Conservation (phyloP, 1,284 basidiomycete species). For the Tilletia setariae region DNA sequence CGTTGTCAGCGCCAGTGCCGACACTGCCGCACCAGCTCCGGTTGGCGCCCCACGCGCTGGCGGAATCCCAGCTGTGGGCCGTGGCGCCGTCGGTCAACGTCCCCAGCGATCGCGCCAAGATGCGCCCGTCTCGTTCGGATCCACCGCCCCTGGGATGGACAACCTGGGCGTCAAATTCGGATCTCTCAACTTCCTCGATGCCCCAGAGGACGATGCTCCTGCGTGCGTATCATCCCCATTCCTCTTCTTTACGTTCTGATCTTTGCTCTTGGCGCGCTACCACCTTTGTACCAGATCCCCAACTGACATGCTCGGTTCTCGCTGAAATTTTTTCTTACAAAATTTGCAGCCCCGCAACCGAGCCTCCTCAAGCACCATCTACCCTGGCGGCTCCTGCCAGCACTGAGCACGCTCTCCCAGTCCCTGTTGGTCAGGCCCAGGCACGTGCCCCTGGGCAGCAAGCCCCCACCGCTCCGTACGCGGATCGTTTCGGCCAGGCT, state of each 20-base stretch:
- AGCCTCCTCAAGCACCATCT: not conserved
- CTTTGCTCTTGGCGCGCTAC: too few relatives aligned
- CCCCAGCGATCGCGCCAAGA: constrained; percentile 49
- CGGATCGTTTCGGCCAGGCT: constrained; percentile 17
- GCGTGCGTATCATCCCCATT: not conserved
- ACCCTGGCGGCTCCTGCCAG: not conserved
- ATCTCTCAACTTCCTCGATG: constrained; percentile 49
- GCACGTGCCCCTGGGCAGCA: not conserved
- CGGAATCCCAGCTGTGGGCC: constrained; percentile 22
- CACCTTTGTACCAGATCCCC: too few relatives aligned
- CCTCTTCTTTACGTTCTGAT: too few relatives aligned
- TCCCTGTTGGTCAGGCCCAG: constrained; percentile 14
- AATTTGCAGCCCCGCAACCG: not conserved
- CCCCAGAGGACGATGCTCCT: constrained; percentile 28
- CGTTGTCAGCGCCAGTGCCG: too few relatives aligned
- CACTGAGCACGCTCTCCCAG: constrained; percentile 17
- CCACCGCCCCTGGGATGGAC: constrained; percentile 45
- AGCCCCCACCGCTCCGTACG: constrained; percentile 18
- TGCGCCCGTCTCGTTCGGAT: constrained; percentile 50
- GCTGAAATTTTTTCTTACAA: not conserved
- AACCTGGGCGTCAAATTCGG: constrained; percentile 52
- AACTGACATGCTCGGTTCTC: not conserved
- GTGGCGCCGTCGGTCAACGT: constrained; percentile 30
- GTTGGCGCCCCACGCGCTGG: constrained; percentile 1
- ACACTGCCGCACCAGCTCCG: not conserved